Conservation (phyloP, 345 rosid species). For the Pelargonium nanum region DNA sequence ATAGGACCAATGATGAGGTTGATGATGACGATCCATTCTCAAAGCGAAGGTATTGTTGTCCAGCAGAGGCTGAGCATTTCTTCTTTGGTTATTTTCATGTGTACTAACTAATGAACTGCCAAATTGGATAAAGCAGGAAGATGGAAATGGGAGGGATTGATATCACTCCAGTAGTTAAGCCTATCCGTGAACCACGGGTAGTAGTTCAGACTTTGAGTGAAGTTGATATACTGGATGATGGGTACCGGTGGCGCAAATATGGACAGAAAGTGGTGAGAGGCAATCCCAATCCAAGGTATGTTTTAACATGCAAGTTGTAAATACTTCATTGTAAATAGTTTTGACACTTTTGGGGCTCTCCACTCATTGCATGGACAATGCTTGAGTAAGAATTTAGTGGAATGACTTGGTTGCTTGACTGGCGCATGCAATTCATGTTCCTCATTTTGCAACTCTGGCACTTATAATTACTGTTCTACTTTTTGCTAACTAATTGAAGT, state of each 20-base stretch:
- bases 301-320: constrained; percentile 2
- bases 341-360: not conserved
- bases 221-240: constrained; percentile 95
- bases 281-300: constrained; percentile 94
- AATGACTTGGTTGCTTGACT: not conserved
- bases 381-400: not conserved
- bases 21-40: constrained; percentile 73
- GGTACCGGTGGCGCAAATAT: constrained; percentile 98
- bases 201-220: constrained; percentile 97
- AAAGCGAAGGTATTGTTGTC: constrained; percentile 61
- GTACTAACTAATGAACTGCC: constrained; percentile 12
- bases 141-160: constrained; percentile 59
- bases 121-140: constrained; percentile 45
- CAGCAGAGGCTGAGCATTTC: constrained; percentile 7
- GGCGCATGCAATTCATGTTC: not conserved
- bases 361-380: constrained; percentile 1
- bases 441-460: not conserved
- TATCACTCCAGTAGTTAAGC: constrained; percentile 83
- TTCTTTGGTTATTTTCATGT: constrained; percentile 6
- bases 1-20: constrained; percentile 30
- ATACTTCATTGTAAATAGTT: not conserved
- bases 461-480: not conserved
- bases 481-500: not conserved
- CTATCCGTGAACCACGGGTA: constrained; percentile 94
- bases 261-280: constrained; percentile 98